Conservation (phyloP, 257 asterid genomes). For the Solanum neorickii region DNA sequence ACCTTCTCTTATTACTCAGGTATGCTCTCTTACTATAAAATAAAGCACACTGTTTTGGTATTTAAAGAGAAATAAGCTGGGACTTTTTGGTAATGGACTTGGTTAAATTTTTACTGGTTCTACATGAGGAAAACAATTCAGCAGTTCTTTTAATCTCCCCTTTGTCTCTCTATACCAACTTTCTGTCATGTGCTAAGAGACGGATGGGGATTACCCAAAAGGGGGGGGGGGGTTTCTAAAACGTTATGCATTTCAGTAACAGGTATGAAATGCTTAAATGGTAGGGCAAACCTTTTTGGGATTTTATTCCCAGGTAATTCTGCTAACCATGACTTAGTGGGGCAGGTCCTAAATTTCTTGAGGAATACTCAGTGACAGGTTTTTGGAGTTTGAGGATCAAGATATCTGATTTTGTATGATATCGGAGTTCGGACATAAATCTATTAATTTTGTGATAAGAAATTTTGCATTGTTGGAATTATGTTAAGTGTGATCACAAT, state of each 20-base stretch:
- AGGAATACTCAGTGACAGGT: background rate
- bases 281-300: background rate
- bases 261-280: background rate
- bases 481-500: background rate
- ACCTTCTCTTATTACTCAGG: slow-evolving; percentile 80
- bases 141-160: background rate
- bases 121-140: background rate
- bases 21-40: slow-evolving; percentile 5
- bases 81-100: background rate
- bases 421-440: background rate
- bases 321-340: background rate
- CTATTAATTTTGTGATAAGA: background rate
- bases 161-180: background rate
- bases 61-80: background rate
- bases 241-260: background rate
- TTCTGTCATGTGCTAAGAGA: background rate
- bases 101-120: background rate
- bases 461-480: background rate
- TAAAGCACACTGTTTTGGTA: background rate
- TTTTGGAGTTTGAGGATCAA: background rate
- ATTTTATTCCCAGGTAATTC: background rate
- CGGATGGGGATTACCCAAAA: background rate
- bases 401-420: background rate
- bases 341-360: background rate
- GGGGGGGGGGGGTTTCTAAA: background rate